Percentiles rank a stretch among this genome's conserved stretches.
Conservation (phyloP, 805 yeast species). For the Yamadazyma olivae region DNA sequence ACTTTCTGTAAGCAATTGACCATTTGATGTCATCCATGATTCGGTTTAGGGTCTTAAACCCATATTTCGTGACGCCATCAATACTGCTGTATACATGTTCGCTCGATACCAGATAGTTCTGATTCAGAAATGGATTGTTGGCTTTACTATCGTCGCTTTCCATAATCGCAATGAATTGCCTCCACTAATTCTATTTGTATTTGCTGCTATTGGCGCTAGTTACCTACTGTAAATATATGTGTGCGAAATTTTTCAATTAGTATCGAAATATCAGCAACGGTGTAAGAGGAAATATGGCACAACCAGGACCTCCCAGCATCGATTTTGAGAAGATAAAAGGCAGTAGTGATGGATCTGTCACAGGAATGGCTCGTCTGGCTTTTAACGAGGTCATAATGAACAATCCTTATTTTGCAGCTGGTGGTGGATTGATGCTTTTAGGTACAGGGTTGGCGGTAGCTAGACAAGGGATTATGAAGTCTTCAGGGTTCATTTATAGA, state of each 20-base stretch:
- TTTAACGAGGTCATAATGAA: conserved; percentile 54
- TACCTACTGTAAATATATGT: too few relatives aligned
- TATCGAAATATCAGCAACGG: too few relatives aligned
- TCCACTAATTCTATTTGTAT: too few relatives aligned
- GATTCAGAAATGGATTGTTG: conserved; percentile 12
- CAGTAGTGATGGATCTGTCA: conserved; percentile 35
- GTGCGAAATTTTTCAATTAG: too few relatives aligned
- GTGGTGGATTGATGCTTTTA: conserved; percentile 93
- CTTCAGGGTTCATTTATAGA: conserved; percentile 69
- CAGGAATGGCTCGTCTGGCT: conserved; percentile 28
- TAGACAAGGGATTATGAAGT: conserved; percentile 61
- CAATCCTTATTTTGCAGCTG: conserved; percentile 98
- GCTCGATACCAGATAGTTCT: conserved; percentile 7
- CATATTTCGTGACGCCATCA: conserved; percentile 17
- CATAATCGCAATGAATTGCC: too few relatives aligned
- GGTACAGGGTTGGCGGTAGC: conserved; percentile 87
- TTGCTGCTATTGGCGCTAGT: too few relatives aligned
- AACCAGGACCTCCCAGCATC: too few relatives aligned
- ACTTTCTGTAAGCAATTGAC: conserved; percentile 18
- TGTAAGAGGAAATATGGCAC: too few relatives aligned
- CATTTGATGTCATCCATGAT: conserved; percentile 60
- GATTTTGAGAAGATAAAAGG: conserved; percentile 34
- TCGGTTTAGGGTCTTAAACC: conserved; percentile 65
- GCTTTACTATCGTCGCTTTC: neutral
- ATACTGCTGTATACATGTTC: conserved; percentile 10